Evolutionary conservation across 2,329 filamentous ascomycete genomes (phyloP).

Genomic region (Pestalotiopsis sp.): DNA sequence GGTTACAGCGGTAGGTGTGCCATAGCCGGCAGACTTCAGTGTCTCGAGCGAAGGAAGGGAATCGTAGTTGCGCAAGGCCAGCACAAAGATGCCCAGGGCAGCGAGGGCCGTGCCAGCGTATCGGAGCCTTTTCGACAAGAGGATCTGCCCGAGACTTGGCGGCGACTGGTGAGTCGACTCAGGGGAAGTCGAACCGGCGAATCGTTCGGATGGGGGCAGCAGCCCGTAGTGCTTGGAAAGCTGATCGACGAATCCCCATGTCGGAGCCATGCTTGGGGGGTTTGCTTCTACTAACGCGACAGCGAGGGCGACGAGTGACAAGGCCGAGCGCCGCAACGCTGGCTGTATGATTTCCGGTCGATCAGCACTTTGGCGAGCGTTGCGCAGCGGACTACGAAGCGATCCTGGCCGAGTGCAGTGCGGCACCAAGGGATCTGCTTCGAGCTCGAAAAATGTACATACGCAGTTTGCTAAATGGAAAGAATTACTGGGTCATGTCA

Average conservation of each 20-base stretch:
- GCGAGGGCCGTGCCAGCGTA: conserved; percentile 27
- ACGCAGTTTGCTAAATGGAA: neutral
- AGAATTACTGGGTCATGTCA: neutral
- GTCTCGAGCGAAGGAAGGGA: conserved; percentile 29
- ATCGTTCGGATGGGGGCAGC: conserved; percentile 23
- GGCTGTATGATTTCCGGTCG: neutral
- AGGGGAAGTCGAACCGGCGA: conserved; percentile 17
- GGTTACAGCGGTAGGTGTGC: conserved; percentile 9
- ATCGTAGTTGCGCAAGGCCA: conserved; percentile 33
- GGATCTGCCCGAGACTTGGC: conserved; percentile 37
- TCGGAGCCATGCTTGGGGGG: conserved; percentile 28
- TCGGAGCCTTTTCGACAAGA: conserved; percentile 38
- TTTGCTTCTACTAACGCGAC: conserved; percentile 3
- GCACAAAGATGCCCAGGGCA: conserved; percentile 27
- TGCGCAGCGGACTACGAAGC: neutral
- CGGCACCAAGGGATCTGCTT: neutral
- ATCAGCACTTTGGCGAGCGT: neutral
- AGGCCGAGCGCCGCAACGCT: neutral
- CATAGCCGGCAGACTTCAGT: conserved; percentile 21
- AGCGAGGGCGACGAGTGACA: neutral
- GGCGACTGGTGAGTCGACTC: conserved; percentile 25
- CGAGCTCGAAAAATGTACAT: neutral
- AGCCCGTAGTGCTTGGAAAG: conserved; percentile 29
- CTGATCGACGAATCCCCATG: conserved; percentile 32
- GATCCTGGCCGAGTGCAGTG: neutral